These are phyloP conservation scores for Berberis thunbergii DNA, from an alignment of 164 flowering plant species.

Conservation along the genomic window DNA sequence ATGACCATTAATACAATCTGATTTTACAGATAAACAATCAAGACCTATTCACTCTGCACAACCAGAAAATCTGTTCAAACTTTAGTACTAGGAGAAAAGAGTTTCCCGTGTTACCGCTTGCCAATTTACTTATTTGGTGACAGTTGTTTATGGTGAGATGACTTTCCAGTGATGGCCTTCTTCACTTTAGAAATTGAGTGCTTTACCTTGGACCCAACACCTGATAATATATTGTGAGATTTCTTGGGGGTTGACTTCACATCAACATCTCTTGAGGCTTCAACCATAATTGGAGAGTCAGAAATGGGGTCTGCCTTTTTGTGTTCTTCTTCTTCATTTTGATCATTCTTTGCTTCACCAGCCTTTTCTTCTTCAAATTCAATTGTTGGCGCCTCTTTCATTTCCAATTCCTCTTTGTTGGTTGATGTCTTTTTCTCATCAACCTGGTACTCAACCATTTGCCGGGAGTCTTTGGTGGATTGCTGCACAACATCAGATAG, in stretches of 20 bases:
- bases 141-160: conserved; percentile 41
- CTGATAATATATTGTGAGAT: conserved; percentile 60
- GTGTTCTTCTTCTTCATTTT: conserved; percentile 24
- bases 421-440: conserved; percentile 9
- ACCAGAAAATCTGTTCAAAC: background rate
- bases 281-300: conserved; percentile 51
- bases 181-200: conserved; percentile 84
- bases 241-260: conserved; percentile 51
- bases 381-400: conserved; percentile 16
- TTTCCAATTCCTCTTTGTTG: conserved; percentile 15
- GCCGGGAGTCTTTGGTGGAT: conserved; percentile 19
- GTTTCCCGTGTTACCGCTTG: background rate
- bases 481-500: conserved; percentile 19
- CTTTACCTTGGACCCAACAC: conserved; percentile 85
- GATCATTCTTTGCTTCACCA: conserved; percentile 28
- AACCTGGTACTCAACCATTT: conserved; percentile 9
- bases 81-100: background rate
- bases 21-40: background rate
- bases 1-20: conserved; percentile 1
- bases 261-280: conserved; percentile 44
- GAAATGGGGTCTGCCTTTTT: conserved; percentile 26
- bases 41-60: background rate
- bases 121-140: conserved; percentile 27
- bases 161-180: conserved; percentile 75
- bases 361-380: conserved; percentile 24